Evolutionary conservation across 169 alveolate genomes (phyloP).

Genomic region (Plasmodium gonderi): DNA sequence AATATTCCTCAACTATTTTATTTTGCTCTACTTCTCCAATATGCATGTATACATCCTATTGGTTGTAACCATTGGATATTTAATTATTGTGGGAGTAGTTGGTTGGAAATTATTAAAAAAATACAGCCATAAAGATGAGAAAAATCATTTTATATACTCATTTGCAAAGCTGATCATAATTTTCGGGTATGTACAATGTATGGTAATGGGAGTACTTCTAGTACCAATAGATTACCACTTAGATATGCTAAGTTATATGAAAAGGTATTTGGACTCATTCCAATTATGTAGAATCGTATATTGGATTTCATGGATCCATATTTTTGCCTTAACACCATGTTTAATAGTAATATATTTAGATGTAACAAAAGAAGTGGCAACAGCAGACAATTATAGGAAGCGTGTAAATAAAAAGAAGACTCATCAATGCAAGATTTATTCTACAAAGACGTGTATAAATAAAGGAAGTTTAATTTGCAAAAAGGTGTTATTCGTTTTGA

Average conservation of each 20-base stretch:
- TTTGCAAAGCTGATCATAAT: slow-evolving; percentile 19
- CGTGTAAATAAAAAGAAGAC: background rate
- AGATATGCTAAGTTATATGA: background rate
- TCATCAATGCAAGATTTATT: background rate
- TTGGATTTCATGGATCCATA: background rate
- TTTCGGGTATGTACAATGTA: slow-evolving; percentile 37
- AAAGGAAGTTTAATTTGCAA: background rate
- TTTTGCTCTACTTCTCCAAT: background rate
- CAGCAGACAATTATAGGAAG: background rate
- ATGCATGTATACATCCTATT: slow-evolving; percentile 35
- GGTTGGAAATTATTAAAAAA: slow-evolving; percentile 3
- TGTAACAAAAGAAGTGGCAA: background rate
- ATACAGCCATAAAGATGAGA: slow-evolving; percentile 45
- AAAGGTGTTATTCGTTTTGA: background rate
- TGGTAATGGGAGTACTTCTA: slow-evolving; percentile 23
- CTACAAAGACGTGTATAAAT: background rate
- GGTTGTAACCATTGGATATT: background rate
- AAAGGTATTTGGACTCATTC: slow-evolving; percentile 1
- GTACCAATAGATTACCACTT: slow-evolving; percentile 28
- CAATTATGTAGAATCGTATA: slow-evolving; percentile 5
- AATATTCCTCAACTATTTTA: background rate
- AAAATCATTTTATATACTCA: background rate
- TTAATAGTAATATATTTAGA: slow-evolving; percentile 7
- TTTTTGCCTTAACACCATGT: slow-evolving; percentile 21
- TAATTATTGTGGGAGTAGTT: background rate